Base-by-base conservation (phyloP, 805 yeast species). In the Wickerhamomyces canadensis region DNA sequence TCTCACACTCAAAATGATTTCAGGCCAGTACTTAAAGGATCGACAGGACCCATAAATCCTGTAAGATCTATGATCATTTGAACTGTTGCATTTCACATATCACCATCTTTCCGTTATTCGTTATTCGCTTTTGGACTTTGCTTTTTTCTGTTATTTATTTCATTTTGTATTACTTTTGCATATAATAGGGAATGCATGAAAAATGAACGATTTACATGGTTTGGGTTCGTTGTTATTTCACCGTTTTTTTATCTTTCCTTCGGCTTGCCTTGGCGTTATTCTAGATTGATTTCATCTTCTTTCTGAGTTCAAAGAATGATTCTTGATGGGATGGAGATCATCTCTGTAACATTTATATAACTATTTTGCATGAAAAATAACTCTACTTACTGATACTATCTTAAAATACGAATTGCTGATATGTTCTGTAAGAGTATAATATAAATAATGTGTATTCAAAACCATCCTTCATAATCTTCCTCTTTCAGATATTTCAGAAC, bases 391-490 rank as follows among this genome's bases (percentile, higher is more conserved):
- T n/a, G n/a, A n/a, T n/a, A n/a, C n/a, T n/a, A n/a, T n/a, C n/a
- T n/a, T n/a, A n/a, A n/a, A n/a, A n/a, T n/a, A n/a, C n/a, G n/a
- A n/a, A n/a, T n/a, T n/a, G n/a, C n/a, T n/a, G n/a, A n/a, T n/a
- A n/a, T n/a, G n/a, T n/a, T n/a, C n/a, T n/a, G n/a, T n/a, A n/a
- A n/a, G n/a, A n/a, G n/a, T n/a, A n/a, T n/a, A n/a, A n/a, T n/a
- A n/a, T n/a, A n/a, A n/a, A n/a, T n/a, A n/a, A n/a, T n/a, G n/a
- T 29, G 8, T 5, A 19, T 3, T 43, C 34, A 51, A 32, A 44
- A 52, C 58, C 58, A 54, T 10, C 58, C 58, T 16, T 52, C 52
- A 35, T 37, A 44, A 17, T 52, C 56, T 29, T 52, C 57, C 14
- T 32, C 33, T 37, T 45, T 41, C 6, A 43, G 19, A 25, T 32